Percentiles rank a stretch among this genome's conserved stretches.
Conservation (phyloP, 495 filamentous ascomycete species). For the Penicillium paxilli region DNA sequence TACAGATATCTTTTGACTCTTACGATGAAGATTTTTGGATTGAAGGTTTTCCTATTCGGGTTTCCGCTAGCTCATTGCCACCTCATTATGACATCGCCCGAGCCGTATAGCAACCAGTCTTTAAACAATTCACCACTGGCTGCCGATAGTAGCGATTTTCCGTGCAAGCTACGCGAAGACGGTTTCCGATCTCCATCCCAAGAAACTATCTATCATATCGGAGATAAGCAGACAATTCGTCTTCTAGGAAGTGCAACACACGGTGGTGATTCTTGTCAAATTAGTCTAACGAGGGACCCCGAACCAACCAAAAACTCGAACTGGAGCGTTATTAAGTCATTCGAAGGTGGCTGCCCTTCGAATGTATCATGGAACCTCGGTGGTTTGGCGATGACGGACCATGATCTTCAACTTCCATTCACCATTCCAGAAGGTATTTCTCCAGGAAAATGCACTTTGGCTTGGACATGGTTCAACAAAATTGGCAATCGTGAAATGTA, state of each 20-base stretch:
- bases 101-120: constrained; percentile 53
- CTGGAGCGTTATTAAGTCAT: constrained; percentile 76
- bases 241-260: constrained; percentile 59
- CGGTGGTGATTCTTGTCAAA: constrained; percentile 82
- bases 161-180: constrained; percentile 58
- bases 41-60: background rate
- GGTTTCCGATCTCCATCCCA: constrained; percentile 13
- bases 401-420: constrained; percentile 33
- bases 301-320: constrained; percentile 46
- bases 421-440: constrained; percentile 39
- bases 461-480: constrained; percentile 88
- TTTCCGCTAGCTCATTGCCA: constrained; percentile 38
- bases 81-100: constrained; percentile 66
- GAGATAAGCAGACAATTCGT: constrained; percentile 22
- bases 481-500: constrained; percentile 86
- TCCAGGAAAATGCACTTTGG: constrained; percentile 59
- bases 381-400: constrained; percentile 9
- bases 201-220: constrained; percentile 28
- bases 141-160: constrained; percentile 63
- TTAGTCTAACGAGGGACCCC: constrained; percentile 72
- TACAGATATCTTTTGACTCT: background rate
- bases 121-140: constrained; percentile 60
- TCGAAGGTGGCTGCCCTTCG: constrained; percentile 72
- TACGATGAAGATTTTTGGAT: background rate
- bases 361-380: constrained; percentile 36